phyloP scores from a whole-genome alignment of 345 rosid species.

The Euphorbia pulcherrima region DNA sequence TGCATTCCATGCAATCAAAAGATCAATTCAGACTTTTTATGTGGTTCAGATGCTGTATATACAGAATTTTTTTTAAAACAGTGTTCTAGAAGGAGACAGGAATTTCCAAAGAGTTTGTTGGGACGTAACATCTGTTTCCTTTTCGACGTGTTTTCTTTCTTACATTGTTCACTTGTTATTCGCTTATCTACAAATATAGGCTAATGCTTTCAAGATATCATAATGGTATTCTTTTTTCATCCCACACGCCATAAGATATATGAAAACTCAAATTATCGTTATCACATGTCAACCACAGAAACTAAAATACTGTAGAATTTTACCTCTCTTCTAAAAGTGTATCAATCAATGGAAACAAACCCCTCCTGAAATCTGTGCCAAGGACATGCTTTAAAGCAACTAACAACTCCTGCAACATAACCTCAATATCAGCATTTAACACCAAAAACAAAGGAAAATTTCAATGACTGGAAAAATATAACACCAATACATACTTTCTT shows the following conservation, averaged over 20 bases:
- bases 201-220: background rate
- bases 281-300: constrained; percentile 6
- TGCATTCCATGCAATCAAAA: background rate
- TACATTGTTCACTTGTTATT: background rate
- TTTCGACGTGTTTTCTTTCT: background rate
- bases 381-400: constrained; percentile 95
- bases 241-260: background rate
- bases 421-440: constrained; percentile 15
- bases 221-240: background rate
- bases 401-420: constrained; percentile 74
- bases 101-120: background rate
- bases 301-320: constrained; percentile 1
- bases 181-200: background rate
- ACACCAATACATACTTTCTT: constrained; percentile 16
- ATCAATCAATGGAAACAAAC: constrained; percentile 95
- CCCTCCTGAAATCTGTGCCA: constrained; percentile 97
- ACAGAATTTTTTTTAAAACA: background rate
- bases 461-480: constrained; percentile 4
- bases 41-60: background rate
- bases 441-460: constrained; percentile 6
- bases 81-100: background rate
- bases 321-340: constrained; percentile 94
- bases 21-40: background rate
- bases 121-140: background rate
- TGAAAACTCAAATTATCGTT: background rate